phyloP scores from a whole-genome alignment of 306 rosid genomes.

The Alnus rubra region DNA sequence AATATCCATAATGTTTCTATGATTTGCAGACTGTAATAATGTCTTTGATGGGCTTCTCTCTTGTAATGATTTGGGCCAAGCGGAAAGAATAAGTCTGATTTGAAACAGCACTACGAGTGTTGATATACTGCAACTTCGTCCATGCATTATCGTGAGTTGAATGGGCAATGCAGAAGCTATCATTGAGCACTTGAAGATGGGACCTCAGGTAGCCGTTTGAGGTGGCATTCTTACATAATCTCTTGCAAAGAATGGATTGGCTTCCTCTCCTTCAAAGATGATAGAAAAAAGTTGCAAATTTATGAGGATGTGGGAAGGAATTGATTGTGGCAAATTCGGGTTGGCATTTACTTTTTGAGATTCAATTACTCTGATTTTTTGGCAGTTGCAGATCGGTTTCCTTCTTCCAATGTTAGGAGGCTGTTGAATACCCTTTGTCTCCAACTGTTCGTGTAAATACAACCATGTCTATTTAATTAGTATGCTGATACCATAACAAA shows the following conservation, averaged over 20 bases:
- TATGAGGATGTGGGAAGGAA: neutral
- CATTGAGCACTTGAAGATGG: conserved; percentile 4
- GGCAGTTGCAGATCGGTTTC: neutral
- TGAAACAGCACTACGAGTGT: conserved; percentile 19
- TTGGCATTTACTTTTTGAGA: neutral
- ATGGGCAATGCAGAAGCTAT: conserved; percentile 7
- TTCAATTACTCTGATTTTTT: neutral
- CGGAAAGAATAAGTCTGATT: conserved; percentile 38
- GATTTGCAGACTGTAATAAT: conserved; percentile 82
- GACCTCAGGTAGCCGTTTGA: neutral
- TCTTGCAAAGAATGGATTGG: neutral
- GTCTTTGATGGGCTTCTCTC: conserved; percentile 98
- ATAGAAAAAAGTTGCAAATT: neutral
- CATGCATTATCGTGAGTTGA: conserved; percentile 10
- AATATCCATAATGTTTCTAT: conserved; percentile 6
- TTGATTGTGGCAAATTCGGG: neutral
- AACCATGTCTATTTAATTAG: too few species aligned
- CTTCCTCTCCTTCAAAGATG: neutral
- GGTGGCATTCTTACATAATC: neutral
- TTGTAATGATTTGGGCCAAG: conserved; percentile 80
- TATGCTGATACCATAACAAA: too few species aligned
- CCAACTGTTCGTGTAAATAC: too few species aligned
- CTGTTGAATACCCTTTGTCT: neutral
- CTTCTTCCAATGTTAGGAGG: neutral
- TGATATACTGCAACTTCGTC: conserved; percentile 11